Evolutionary conservation across 2,329 filamentous ascomycete species (phyloP), one percentile per base, ranked within the genome.

Genomic region (Aureobasidium pullulans): DNA sequence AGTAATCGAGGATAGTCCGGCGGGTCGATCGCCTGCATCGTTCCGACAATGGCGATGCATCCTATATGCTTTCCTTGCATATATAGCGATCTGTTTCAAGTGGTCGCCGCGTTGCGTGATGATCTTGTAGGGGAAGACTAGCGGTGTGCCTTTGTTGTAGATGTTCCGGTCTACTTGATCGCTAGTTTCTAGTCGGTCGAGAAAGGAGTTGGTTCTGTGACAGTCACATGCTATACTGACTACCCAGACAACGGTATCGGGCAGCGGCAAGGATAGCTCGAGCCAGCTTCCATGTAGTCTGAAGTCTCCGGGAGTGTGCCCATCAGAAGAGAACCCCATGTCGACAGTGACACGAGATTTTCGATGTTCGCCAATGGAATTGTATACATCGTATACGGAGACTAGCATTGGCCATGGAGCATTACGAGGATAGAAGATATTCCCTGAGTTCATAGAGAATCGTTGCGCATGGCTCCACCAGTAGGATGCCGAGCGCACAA

Each of bases 211-310:
- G 13, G 37, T 54, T 29, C 37, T 54, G 23, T 54, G 50, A 23
- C 50, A 54, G 16, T 54, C 50, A 29, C 50, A 54, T 6, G 23
- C 34, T 54, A 54, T 54, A n/a, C 29, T 34, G 4, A 54, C n/a
- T 8, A 23, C 15, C 50, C 50, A 54, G 6, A 32, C 11, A 15
- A 43, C 37, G n/a, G 36, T 54, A 2, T 43, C 37, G 10, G 37
- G 50, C 37, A 54, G 2, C 6, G 50, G 37, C 15, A 54, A 29
- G 2, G 37, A 42, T n/a, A 54, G 6, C 7, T 42, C 29, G 10
- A 54, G 50, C 50, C 50, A 54, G 16, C 39, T 54, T 19, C 50
- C 50, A n/a, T 54, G 34, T 8, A 54, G 50, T 36, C n/a, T 23
- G 28, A 54, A 54, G 16, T 54, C 50, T 9, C 15, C 29, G 34